Evolutionary conservation across 306 rosid genomes (phyloP), one percentile per base, ranked within the genome.

Genomic region (Rosa chinensis): DNA sequence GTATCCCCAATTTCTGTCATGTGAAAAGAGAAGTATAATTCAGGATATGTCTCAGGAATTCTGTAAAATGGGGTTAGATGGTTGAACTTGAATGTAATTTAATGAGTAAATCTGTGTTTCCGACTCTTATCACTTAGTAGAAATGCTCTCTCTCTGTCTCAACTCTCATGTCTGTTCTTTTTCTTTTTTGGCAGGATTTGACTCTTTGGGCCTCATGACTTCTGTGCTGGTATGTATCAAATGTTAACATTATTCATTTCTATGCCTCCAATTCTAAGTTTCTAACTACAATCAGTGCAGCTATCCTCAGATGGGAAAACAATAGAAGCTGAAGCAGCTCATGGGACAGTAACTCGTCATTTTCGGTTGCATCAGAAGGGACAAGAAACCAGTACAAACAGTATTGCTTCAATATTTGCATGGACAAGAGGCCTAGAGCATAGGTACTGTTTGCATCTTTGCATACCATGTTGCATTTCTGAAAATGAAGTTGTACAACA

Each of bases 291-390:
- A 45, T 81, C 45, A 87, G 48, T 83, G 90, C 90, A 93, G 99
- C 82, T 96, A 81, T 90, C 99, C 37, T 91, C 99, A 66, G 98
- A 96, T 68, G 98, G 99, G 81, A 96, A 91, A 89, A 96, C 99
- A 52, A 58, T 96, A 82, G 98, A 96, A 87, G 94, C 98, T 25
- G 98, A 96, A 89, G 99, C 99, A 50, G 98, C 99, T 81, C 99
- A 96, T 87, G 99, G 99, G 86, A 96, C 99, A 79, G 99, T 96
- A 52, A 93, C 97, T 44, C 86, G 98, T 45, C 99, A 96, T 88
- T 96, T 88, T 81, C 92, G 98, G 78, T 71, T 96, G 72, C 91
- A 96, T 82, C 93, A 96, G 74, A 93, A 87, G 84, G 98, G 98
- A 80, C 97, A 89, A 83, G 98, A 96, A 88, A 96, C 99, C 73